A percentile compares a stretch with the other conserved stretches of the same genome.
Evolutionary conservation across 495 filamentous ascomycete species (phyloP).

Genomic region (Jackrogersella minutella): DNA sequence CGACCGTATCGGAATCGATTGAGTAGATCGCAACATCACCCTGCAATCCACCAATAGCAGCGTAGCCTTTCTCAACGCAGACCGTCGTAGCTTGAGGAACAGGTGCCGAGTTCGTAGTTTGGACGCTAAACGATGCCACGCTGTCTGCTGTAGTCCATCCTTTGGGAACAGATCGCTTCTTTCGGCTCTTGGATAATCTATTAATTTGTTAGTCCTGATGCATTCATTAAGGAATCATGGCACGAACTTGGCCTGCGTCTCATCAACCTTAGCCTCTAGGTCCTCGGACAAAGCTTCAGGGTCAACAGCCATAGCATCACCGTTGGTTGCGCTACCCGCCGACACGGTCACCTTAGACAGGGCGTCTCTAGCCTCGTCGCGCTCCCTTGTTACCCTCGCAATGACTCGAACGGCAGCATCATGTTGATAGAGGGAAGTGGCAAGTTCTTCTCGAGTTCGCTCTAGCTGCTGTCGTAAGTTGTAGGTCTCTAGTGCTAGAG

Average conservation of each 20-base stretch:
- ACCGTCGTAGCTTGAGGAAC: constrained; percentile 67
- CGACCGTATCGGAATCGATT: constrained; percentile 70
- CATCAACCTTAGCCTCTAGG: constrained; percentile 76
- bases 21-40: constrained; percentile 84
- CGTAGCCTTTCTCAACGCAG: constrained; percentile 74
- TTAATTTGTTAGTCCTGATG: constrained; percentile 11
- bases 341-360: constrained; percentile 82
- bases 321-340: constrained; percentile 62
- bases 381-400: constrained; percentile 83
- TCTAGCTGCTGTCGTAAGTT: constrained; percentile 85
- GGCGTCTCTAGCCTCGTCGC: constrained; percentile 94
- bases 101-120: constrained; percentile 70
- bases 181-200: constrained; percentile 83
- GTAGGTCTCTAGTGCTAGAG: constrained; percentile 87
- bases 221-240: neutral
- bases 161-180: constrained; percentile 85
- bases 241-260: constrained; percentile 77
- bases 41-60: constrained; percentile 80
- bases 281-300: constrained; percentile 72
- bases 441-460: constrained; percentile 91
- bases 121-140: constrained; percentile 70
- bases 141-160: constrained; percentile 82
- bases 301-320: constrained; percentile 94
- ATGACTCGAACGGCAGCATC: constrained; percentile 96
- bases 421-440: constrained; percentile 92